phyloP scores from a whole-genome alignment of 2,329 filamentous ascomycete species.

The Penicillium sp. region DNA sequence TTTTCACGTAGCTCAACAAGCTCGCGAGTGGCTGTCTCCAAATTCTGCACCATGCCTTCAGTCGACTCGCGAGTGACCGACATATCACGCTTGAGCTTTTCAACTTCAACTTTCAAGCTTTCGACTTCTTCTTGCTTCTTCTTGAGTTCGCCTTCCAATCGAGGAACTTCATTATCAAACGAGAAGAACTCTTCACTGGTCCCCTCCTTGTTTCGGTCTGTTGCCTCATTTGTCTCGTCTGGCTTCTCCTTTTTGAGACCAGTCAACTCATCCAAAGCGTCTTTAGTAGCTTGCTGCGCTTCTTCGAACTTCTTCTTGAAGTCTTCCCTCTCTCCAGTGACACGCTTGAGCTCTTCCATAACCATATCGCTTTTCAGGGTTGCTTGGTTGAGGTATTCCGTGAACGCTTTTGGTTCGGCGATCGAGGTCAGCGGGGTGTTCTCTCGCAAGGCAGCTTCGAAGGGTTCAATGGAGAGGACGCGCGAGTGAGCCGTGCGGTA shows the following conservation, averaged over 20 bases:
- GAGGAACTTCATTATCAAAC: constrained; percentile 81
- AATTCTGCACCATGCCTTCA: constrained; percentile 61
- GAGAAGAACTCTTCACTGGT: constrained; percentile 79
- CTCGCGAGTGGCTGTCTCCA: constrained; percentile 67
- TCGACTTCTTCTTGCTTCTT: constrained; percentile 70
- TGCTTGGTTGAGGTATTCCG: constrained; percentile 87
- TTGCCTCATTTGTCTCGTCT: constrained; percentile 6
- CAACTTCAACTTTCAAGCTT: constrained; percentile 67
- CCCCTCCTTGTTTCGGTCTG: constrained; percentile 26
- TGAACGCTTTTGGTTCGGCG: constrained; percentile 74
- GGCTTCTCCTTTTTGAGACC: constrained; percentile 47
- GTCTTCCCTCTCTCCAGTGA: constrained; percentile 77
- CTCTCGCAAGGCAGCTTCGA: constrained; percentile 86
- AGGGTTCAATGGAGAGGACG: constrained; percentile 84
- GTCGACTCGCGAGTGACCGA: constrained; percentile 69
- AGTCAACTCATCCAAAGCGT: constrained; percentile 64
- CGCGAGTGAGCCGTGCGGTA: constrained; percentile 89
- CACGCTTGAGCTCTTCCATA: constrained; percentile 85
- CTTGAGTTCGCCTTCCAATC: constrained; percentile 72
- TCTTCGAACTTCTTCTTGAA: constrained; percentile 75
- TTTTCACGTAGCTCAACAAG: constrained; percentile 56
- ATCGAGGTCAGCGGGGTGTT: constrained; percentile 91
- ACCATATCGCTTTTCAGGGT: constrained; percentile 88
- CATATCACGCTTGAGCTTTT: constrained; percentile 67
- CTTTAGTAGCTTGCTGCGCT: constrained; percentile 61